A percentile compares a stretch with the other conserved stretches of the same genome.
Conservation (phyloP, 306 rosid genomes). For the Sophora flavescens region DNA sequence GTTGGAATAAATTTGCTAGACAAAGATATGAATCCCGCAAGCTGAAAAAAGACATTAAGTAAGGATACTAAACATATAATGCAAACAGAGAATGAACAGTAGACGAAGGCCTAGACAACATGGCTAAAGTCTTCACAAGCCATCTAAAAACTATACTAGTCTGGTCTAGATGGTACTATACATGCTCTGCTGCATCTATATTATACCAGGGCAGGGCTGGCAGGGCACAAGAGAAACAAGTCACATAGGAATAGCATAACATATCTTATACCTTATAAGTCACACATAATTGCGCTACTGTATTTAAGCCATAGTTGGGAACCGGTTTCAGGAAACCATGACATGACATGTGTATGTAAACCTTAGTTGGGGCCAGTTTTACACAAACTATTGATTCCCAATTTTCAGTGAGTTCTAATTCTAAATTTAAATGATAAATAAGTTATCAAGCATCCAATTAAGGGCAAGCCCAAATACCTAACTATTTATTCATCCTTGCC, state of each 20-base stretch:
- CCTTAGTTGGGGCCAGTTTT: neutral
- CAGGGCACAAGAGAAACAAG: neutral
- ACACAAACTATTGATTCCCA: neutral
- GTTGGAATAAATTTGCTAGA: slow-evolving; percentile 74
- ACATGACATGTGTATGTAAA: neutral
- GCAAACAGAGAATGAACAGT: neutral
- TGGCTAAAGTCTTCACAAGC: slow-evolving; percentile 7
- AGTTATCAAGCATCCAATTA: neutral
- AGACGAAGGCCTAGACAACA: neutral
- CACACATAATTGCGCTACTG: neutral
- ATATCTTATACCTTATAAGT: neutral
- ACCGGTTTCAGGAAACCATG: slow-evolving; percentile 14
- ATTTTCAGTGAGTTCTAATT: neutral
- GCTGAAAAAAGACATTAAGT: slow-evolving; percentile 57
- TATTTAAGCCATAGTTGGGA: neutral
- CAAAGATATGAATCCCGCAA: slow-evolving; percentile 79
- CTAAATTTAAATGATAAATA: slow-evolving; percentile 1
- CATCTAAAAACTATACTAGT: neutral
- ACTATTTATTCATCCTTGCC: neutral
- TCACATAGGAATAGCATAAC: neutral
- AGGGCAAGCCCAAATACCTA: neutral
- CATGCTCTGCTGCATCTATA: slow-evolving; percentile 7
- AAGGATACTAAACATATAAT: slow-evolving; percentile 5
- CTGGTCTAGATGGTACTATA: neutral
- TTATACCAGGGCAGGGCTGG: neutral